These are phyloP conservation scores for Lasiosphaeriaceae sp. DNA, from an alignment of 495 filamentous ascomycete genomes.

Conservation along the genomic window DNA sequence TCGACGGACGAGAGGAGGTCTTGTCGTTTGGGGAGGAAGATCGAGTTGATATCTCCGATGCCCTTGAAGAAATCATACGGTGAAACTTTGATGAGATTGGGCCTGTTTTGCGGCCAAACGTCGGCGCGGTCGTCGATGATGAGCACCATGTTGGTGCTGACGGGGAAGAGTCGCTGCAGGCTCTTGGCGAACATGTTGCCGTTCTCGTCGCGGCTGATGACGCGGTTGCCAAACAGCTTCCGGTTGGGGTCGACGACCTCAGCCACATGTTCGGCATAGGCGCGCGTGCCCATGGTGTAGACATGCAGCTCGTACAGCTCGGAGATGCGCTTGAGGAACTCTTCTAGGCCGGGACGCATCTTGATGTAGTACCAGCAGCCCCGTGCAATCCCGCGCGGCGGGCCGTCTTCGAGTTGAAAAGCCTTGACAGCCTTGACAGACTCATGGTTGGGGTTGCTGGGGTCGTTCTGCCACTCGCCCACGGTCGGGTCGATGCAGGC, in stretches of 20 bases:
- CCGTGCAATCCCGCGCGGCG: slow-evolving; percentile 55
- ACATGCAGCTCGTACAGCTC: slow-evolving; percentile 91
- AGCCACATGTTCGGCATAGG: slow-evolving; percentile 88
- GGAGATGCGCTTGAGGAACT: slow-evolving; percentile 76
- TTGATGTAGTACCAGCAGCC: slow-evolving; percentile 97
- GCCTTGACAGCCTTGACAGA: slow-evolving; percentile 80
- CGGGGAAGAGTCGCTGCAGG: slow-evolving; percentile 86
- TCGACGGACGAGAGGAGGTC: slow-evolving; percentile 58
- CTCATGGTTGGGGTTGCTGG: slow-evolving; percentile 83
- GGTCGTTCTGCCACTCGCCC: slow-evolving; percentile 88
- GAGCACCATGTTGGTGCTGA: slow-evolving; percentile 97
- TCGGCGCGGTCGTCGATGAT: slow-evolving; percentile 98
- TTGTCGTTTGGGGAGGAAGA: slow-evolving; percentile 85
- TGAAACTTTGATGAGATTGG: slow-evolving; percentile 89
- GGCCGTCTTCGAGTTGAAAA: slow-evolving; percentile 91
- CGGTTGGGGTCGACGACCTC: slow-evolving; percentile 87
- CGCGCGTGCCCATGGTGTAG: slow-evolving; percentile 97
- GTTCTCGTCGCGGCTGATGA: slow-evolving; percentile 95
- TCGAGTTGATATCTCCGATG: slow-evolving; percentile 98
- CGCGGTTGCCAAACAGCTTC: slow-evolving; percentile 87
- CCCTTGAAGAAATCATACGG: slow-evolving; percentile 98
- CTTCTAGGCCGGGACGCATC: slow-evolving; percentile 82
- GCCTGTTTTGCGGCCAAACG: slow-evolving; percentile 92
- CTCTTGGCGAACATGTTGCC: slow-evolving; percentile 87
- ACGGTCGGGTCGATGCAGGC: slow-evolving; percentile 96